A percentile compares a stretch with the other conserved stretches of the same genome.
Evolutionary conservation across 441 rosid genomes (phyloP).

Genomic region (Capsella rubella): DNA sequence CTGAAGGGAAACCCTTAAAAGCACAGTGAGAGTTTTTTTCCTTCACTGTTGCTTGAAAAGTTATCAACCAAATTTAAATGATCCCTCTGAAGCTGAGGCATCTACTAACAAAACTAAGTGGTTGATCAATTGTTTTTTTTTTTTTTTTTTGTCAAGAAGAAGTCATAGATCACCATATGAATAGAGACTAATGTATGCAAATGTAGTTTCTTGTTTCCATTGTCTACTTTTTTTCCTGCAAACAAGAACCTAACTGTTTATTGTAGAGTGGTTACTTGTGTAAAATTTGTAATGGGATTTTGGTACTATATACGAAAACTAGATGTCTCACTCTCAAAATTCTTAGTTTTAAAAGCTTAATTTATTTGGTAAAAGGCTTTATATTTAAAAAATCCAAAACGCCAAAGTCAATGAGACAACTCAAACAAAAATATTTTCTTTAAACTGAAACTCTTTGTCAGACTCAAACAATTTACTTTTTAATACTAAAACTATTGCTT

Average conservation of each 20-base stretch:
- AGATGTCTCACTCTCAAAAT: no score
- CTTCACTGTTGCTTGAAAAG: conserved; percentile 3
- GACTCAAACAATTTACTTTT: no score
- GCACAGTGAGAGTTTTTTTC: background rate
- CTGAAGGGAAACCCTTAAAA: conserved; percentile 48
- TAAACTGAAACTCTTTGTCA: no score
- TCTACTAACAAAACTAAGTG: conserved; percentile 20
- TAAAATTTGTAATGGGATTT: no score
- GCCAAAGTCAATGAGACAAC: no score
- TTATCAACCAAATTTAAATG: conserved; percentile 2
- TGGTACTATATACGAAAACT: background rate
- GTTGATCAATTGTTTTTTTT: conserved; percentile 15
- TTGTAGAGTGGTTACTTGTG: background rate
- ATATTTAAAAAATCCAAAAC: no score
- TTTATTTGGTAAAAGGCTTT: no score
- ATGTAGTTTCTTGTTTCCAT: conserved; percentile 5
- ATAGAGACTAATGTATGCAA: conserved; percentile 17
- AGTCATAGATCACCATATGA: background rate
- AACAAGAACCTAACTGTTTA: conserved; percentile 4
- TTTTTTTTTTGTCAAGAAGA: background rate
- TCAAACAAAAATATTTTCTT: no score
- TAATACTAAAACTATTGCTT: no score
- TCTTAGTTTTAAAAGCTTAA: no score
- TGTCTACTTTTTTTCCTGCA: background rate
- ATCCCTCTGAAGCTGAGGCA: background rate